Conservation (phyloP, 2,329 filamentous ascomycete genomes). For the Monosporascus sp. region DNA sequence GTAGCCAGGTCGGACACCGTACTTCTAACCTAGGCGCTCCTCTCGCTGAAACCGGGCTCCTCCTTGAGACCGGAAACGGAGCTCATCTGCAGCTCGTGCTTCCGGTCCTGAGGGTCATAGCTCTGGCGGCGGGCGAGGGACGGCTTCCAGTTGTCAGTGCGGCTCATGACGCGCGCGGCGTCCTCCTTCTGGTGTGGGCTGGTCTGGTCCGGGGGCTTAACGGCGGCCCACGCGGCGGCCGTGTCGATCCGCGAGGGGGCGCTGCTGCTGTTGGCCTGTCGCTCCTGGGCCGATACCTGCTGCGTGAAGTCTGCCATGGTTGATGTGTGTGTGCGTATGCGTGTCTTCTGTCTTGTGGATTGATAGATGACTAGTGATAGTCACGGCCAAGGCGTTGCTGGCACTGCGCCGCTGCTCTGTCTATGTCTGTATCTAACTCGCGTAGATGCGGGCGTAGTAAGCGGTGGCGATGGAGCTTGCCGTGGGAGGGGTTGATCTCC, state of each 20-base stretch:
- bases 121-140: conserved; percentile 38
- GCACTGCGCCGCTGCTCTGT: background rate
- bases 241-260: conserved; percentile 5
- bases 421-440: background rate
- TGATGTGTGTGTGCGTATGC: background rate
- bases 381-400: background rate
- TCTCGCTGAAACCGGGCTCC: conserved; percentile 39
- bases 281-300: background rate
- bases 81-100: conserved; percentile 45
- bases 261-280: background rate
- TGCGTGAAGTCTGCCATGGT: too few species aligned
- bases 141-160: conserved; percentile 42
- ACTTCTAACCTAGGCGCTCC: background rate
- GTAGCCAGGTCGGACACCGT: too few species aligned
- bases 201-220: conserved; percentile 7
- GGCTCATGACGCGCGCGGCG: conserved; percentile 30
- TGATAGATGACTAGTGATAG: too few species aligned
- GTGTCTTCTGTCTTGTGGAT: background rate
- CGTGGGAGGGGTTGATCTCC: too few species aligned
- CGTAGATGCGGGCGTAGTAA: too few species aligned
- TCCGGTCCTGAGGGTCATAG: conserved; percentile 49
- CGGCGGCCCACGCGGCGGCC: conserved; percentile 2
- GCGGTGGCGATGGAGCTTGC: too few species aligned
- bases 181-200: conserved; percentile 26
- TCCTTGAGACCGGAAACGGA: conserved; percentile 29